A percentile compares a stretch with the other conserved stretches of the same genome.
These are phyloP conservation scores for Oryza officinalis DNA, from an alignment of 176 grass and related monocot genomes.

Conservation along the genomic window DNA sequence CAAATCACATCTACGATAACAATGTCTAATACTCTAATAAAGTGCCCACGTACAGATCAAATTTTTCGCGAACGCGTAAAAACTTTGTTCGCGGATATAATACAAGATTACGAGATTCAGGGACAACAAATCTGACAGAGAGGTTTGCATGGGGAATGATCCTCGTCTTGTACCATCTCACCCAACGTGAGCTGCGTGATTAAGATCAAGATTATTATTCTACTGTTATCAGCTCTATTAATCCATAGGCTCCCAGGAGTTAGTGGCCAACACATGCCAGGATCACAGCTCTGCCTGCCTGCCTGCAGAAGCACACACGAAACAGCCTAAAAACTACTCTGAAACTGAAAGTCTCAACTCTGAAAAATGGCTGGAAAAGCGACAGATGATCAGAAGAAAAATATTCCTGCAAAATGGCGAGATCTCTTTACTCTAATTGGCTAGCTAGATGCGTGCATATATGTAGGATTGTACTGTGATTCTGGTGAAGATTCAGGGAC, in stretches of 20 bases:
- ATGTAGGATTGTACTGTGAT: neutral
- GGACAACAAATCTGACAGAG: conserved; percentile 6
- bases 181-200: conserved; percentile 8
- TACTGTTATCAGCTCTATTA: neutral
- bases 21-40: neutral
- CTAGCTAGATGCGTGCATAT: neutral
- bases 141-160: neutral
- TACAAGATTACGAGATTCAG: neutral
- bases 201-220: neutral
- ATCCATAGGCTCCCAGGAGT: neutral
- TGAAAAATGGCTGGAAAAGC: neutral
- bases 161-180: too few species aligned
- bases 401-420: neutral
- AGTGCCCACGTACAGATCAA: neutral
- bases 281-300: neutral
- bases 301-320: neutral
- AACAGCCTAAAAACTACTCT: neutral
- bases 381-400: neutral
- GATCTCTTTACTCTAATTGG: neutral
- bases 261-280: conserved; percentile 32
- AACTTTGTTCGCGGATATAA: neutral
- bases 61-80: neutral
- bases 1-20: neutral
- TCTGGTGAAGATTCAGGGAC: neutral
- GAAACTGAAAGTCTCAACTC: neutral